phyloP scores from a whole-genome alignment of 805 yeast genomes.

The Lachancea mirantina region DNA sequence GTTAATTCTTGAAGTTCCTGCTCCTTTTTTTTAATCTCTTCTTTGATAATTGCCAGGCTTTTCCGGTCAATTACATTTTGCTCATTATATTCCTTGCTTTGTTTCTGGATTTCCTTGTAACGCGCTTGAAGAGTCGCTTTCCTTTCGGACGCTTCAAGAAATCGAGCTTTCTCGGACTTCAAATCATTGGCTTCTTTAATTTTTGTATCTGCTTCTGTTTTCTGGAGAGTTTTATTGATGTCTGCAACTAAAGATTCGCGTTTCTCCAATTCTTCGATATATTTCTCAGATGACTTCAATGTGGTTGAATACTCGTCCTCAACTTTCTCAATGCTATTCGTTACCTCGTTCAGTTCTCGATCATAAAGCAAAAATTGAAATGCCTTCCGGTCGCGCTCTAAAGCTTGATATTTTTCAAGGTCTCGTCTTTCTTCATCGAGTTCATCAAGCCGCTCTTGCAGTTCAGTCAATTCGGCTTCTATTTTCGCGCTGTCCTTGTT shows the following conservation, averaged over 20 bases:
- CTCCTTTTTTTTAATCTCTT: conserved; percentile 34
- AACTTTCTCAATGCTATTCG: conserved; percentile 50
- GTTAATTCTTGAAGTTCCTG: conserved; percentile 30
- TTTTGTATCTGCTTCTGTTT: conserved; percentile 42
- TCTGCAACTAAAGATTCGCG: conserved; percentile 48
- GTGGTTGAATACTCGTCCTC: conserved; percentile 50
- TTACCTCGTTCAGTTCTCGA: conserved; percentile 61
- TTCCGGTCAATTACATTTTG: conserved; percentile 25
- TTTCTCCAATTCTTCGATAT: conserved; percentile 49
- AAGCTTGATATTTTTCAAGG: conserved; percentile 57
- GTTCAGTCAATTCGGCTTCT: conserved; percentile 61
- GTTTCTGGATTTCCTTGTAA: conserved; percentile 37
- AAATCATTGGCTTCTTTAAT: conserved; percentile 48
- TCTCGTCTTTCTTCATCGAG: conserved; percentile 76
- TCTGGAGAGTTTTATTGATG: conserved; percentile 40
- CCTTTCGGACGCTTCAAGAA: conserved; percentile 40
- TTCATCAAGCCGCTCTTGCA: conserved; percentile 67
- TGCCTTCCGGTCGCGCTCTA: conserved; percentile 61
- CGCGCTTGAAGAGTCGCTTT: conserved; percentile 45
- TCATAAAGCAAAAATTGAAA: conserved; percentile 71
- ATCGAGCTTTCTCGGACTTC: conserved; percentile 44
- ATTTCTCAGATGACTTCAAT: conserved; percentile 45
- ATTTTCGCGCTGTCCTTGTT: conserved; percentile 63
- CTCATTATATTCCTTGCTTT: conserved; percentile 29
- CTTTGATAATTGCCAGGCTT: conserved; percentile 21